Percentiles rank a stretch among this genome's conserved stretches.
These are phyloP conservation scores for Globisporangium sylvaticum DNA, from an alignment of 352 stramenopile species.

Conservation along the genomic window DNA sequence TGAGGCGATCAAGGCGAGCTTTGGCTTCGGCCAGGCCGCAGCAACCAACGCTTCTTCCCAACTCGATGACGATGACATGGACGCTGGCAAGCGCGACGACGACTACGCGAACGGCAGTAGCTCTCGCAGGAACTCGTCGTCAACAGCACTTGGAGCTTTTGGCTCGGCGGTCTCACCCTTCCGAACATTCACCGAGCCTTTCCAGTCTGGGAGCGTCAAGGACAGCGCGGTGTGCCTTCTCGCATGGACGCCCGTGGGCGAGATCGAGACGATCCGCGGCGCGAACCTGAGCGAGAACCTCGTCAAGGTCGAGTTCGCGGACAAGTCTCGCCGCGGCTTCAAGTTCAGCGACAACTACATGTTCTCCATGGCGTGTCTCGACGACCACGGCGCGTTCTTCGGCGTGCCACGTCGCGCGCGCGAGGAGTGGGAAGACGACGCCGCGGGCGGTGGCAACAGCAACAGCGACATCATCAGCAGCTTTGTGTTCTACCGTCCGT, in stretches of 20 bases:
- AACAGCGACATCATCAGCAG: constrained; percentile 57
- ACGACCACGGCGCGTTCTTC: constrained; percentile 74
- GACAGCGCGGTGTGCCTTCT: constrained; percentile 50
- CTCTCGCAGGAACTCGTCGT: neutral
- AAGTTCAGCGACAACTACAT: constrained; percentile 86
- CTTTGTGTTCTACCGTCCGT: constrained; percentile 79
- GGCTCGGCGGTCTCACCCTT: constrained; percentile 15
- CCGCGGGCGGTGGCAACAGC: constrained; percentile 20
- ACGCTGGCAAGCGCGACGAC: constrained; percentile 5
- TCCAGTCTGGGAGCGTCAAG: constrained; percentile 55
- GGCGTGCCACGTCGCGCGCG: constrained; percentile 51
- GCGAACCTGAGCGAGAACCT: constrained; percentile 65
- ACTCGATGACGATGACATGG: constrained; percentile 17
- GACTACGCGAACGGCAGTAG: neutral
- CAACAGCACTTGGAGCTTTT: neutral
- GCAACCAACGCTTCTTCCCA: constrained; percentile 15
- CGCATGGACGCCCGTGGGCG: constrained; percentile 67
- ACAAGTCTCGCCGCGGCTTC: constrained; percentile 80
- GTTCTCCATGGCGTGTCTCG: constrained; percentile 73
- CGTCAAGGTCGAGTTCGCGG: constrained; percentile 75
- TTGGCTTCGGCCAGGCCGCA: constrained; percentile 58
- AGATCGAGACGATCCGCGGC: constrained; percentile 79
- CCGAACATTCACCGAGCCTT: constrained; percentile 49
- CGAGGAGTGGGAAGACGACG: constrained; percentile 64
- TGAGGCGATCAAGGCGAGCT: constrained; percentile 80